phyloP scores from a whole-genome alignment of 164 flowering plant species.

The Dillenia suffruticosa region DNA sequence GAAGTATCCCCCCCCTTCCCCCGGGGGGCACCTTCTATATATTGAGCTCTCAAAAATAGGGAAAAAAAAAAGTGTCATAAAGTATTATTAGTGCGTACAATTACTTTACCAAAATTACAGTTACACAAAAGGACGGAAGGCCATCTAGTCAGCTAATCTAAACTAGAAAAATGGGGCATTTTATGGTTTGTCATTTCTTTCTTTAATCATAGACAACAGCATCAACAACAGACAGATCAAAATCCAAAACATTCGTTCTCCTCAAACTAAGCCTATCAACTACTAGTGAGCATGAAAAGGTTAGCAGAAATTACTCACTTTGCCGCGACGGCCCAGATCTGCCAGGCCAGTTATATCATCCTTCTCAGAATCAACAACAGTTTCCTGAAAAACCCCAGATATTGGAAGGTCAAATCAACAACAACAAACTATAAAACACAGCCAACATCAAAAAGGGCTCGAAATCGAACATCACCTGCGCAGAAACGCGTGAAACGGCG shows the following conservation, averaged over 20 bases:
- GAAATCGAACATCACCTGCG: too few species aligned
- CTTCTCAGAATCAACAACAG: slow-evolving; percentile 17
- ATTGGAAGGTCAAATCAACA: too few species aligned
- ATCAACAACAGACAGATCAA: not conserved
- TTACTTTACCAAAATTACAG: not conserved
- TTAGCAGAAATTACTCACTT: slow-evolving; percentile 26
- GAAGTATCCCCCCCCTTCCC: too few species aligned
- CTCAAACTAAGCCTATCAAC: not conserved
- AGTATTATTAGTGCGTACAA: too few species aligned
- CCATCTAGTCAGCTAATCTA: too few species aligned
- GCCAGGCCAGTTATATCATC: slow-evolving; percentile 16
- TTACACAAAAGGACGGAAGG: not conserved
- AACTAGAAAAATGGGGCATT: too few species aligned
- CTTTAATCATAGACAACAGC: not conserved
- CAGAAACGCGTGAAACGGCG: too few species aligned
- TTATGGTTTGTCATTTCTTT: not conserved
- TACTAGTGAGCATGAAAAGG: not conserved
- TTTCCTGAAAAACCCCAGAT: slow-evolving; percentile 8
- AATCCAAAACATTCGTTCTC: not conserved
- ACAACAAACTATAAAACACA: too few species aligned
- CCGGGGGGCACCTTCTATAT: too few species aligned
- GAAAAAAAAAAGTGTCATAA: too few species aligned
- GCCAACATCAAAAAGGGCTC: too few species aligned
- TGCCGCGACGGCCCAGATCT: slow-evolving; percentile 61
- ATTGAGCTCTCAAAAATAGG: too few species aligned